Conservation (phyloP, 257 asterid species). For the Cynanchum wilfordii region DNA sequence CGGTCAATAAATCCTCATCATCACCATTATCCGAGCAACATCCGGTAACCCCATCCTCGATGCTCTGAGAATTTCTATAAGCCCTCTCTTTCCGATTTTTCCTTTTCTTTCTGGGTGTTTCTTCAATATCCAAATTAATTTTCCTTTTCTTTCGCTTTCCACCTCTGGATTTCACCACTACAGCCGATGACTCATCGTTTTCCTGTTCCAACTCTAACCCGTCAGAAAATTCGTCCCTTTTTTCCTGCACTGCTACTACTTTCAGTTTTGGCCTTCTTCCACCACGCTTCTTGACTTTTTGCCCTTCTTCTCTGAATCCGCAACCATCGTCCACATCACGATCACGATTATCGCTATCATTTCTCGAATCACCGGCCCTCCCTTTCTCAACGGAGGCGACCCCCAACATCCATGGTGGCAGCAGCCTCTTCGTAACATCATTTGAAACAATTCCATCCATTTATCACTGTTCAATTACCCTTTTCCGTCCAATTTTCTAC, state of each 20-base stretch:
- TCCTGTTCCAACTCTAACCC: not conserved
- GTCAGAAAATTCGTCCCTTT: not conserved
- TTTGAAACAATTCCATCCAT: not conserved
- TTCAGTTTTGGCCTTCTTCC: conserved; percentile 4
- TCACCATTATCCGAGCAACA: conserved; percentile 13
- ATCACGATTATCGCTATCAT: not conserved
- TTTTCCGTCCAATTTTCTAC: not conserved
- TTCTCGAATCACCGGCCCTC: not conserved
- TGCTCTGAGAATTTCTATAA: conserved; percentile 8
- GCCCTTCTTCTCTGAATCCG: conserved; percentile 2
- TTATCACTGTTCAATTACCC: not conserved
- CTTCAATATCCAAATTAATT: conserved; percentile 10
- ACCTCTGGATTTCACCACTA: not conserved
- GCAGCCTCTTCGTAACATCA: conserved; percentile 13
- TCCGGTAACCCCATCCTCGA: conserved; percentile 13
- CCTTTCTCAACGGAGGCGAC: not conserved
- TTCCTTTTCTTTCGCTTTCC: conserved; percentile 19
- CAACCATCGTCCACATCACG: not conserved
- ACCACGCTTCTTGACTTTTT: not conserved
- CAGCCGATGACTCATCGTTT: not conserved
- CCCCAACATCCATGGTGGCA: conserved; percentile 26
- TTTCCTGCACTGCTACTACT: not conserved
- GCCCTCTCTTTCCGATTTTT: conserved; percentile 4
- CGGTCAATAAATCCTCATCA: conserved; percentile 33
- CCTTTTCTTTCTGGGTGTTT: not conserved